Percentiles rank a stretch among this genome's conserved stretches.
Conservation (phyloP, 1,139 yeast species). For the Debaryomyces nepalensis region DNA sequence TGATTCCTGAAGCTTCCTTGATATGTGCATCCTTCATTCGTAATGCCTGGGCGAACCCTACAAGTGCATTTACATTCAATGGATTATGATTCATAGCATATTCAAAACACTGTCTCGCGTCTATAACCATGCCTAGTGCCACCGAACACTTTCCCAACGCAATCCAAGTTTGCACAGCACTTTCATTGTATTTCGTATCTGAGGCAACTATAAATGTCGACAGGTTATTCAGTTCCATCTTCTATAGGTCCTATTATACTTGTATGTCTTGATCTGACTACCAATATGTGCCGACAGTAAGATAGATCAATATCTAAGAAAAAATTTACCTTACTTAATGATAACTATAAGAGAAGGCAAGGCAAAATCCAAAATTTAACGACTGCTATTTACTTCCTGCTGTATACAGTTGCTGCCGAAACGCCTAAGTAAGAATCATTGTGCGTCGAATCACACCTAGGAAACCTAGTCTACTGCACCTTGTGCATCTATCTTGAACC, state of each 20-base stretch:
- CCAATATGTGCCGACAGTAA: not conserved
- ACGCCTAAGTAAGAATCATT: slow-evolving; percentile 2
- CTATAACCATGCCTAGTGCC: slow-evolving; percentile 41
- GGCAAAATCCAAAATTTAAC: slow-evolving; percentile 5
- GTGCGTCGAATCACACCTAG: not conserved
- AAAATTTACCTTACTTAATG: slow-evolving; percentile 1
- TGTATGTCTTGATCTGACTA: not conserved
- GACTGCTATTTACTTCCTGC: not conserved
- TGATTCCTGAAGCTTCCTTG: slow-evolving; percentile 46
- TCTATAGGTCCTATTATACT: not conserved
- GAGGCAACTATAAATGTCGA: slow-evolving; percentile 1
- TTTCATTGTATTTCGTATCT: slow-evolving; percentile 19
- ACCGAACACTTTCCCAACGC: slow-evolving; percentile 56
- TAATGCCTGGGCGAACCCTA: slow-evolving; percentile 47
- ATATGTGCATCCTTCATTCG: slow-evolving; percentile 41
- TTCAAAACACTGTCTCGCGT: slow-evolving; percentile 53
- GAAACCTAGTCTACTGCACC: not conserved
- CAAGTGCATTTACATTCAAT: slow-evolving; percentile 42
- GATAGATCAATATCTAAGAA: not conserved
- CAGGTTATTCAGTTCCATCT: slow-evolving; percentile 1
- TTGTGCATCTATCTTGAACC: not conserved
- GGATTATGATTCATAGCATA: slow-evolving; percentile 51
- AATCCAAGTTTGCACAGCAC: slow-evolving; percentile 52
- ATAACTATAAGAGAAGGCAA: slow-evolving; percentile 7
- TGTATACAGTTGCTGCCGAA: slow-evolving; percentile 8